These are phyloP conservation scores for Rhizopogon vesiculosus DNA, from an alignment of 768 basidiomycete species.

Conservation along the genomic window DNA sequence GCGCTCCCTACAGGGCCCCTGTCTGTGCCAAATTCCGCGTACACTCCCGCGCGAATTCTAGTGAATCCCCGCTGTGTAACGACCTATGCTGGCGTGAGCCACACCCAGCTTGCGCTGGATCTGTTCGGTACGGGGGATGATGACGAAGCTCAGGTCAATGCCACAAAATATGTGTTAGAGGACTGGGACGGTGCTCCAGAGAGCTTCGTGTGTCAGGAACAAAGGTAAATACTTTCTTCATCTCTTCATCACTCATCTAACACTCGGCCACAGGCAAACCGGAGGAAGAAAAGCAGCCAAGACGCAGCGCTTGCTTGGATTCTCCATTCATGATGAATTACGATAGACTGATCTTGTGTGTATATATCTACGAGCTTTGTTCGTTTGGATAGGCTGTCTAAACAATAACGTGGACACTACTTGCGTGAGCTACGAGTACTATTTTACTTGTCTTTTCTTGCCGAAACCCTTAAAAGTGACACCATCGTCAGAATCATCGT, in stretches of 20 bases:
- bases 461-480: slow-evolving; percentile 65
- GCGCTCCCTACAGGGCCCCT: slow-evolving; percentile 32
- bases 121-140: slow-evolving; percentile 80
- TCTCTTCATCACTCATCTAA: slow-evolving; percentile 1
- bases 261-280: slow-evolving; percentile 51
- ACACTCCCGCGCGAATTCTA: slow-evolving; percentile 84
- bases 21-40: slow-evolving; percentile 83
- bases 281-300: slow-evolving; percentile 88
- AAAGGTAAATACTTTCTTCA: slow-evolving; percentile 45
- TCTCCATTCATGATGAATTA: slow-evolving; percentile 78
- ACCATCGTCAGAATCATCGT: slow-evolving; percentile 71
- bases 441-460: slow-evolving; percentile 22
- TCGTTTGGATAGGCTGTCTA: background rate
- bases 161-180: slow-evolving; percentile 74
- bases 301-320: slow-evolving; percentile 78
- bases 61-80: slow-evolving; percentile 97
- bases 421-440: background rate
- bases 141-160: slow-evolving; percentile 44
- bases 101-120: slow-evolving; percentile 93
- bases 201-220: slow-evolving; percentile 97
- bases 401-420: background rate
- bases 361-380: background rate
- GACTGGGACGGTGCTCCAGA: slow-evolving; percentile 98
- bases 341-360: slow-evolving; percentile 4
- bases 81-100: slow-evolving; percentile 95